Evolutionary conservation across 2,329 filamentous ascomycete genomes (phyloP).

Genomic region (Aspergillus spinulosporus): DNA sequence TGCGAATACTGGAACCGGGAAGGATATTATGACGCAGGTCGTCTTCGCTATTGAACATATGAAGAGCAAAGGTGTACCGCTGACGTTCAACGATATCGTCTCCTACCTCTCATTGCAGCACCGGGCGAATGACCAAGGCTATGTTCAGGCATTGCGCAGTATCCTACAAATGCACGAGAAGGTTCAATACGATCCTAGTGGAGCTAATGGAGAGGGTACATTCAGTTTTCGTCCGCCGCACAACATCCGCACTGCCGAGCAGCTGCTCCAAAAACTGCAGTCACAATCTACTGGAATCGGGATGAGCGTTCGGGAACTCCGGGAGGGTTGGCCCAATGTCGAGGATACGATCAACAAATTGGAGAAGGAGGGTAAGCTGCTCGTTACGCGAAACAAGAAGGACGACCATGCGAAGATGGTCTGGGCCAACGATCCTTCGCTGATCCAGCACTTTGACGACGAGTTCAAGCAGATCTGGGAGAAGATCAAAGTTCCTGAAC

Average conservation of each 20-base stretch:
- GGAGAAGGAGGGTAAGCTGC: slow-evolving; percentile 73
- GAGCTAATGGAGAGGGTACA: slow-evolving; percentile 67
- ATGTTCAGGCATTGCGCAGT: slow-evolving; percentile 64
- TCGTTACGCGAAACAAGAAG: slow-evolving; percentile 90
- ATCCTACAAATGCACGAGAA: slow-evolving; percentile 68
- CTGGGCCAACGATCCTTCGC: slow-evolving; percentile 81
- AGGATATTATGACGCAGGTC: slow-evolving; percentile 82
- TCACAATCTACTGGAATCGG: slow-evolving; percentile 76
- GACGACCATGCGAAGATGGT: slow-evolving; percentile 82
- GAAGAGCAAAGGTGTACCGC: slow-evolving; percentile 66
- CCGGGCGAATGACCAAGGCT: slow-evolving; percentile 57
- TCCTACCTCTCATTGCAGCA: slow-evolving; percentile 73
- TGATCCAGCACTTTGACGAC: slow-evolving; percentile 72
- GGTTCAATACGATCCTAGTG: slow-evolving; percentile 57
- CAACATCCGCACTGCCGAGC: slow-evolving; percentile 73
- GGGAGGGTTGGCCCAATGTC: slow-evolving; percentile 91
- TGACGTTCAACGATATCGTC: slow-evolving; percentile 74
- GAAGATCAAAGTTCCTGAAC: slow-evolving; percentile 71
- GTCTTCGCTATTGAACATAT: slow-evolving; percentile 83
- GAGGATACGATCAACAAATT: slow-evolving; percentile 74
- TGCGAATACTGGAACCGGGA: slow-evolving; percentile 71
- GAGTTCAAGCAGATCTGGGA: slow-evolving; percentile 86
- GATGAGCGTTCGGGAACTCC: slow-evolving; percentile 82
- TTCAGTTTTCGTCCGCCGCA: slow-evolving; percentile 84
- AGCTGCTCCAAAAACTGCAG: slow-evolving; percentile 79